Evolutionary conservation across 2,329 filamentous ascomycete genomes (phyloP), one percentile per base, ranked within the genome.

Genomic region (Hymenoscyphus fructigenus): DNA sequence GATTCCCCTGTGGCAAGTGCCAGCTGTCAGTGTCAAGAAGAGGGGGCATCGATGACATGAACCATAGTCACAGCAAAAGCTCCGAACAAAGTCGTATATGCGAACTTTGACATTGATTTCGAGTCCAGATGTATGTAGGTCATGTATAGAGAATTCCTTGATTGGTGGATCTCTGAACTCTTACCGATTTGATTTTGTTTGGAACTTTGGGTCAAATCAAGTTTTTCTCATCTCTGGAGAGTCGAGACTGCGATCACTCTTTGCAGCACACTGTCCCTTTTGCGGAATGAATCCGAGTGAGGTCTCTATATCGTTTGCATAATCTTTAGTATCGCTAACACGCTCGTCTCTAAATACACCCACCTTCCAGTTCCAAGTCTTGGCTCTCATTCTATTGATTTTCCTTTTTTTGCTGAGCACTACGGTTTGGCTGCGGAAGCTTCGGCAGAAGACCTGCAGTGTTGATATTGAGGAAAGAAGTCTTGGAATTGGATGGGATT

Each of bases 291-390:
- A n/a, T 32, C 23, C 26, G 59, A 29, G 5, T 44, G 20, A 60
- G 28, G 23, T 12, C 17, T 14, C 17, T 32, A 15, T 12, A 2
- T 34, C 14, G 7, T 47, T 53, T 60, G 59, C 59, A 60, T 60
- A 60, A 60, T 60, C 59, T 60, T n/a, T 12, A 41, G 23, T 44
- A 53, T 60, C 10, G 26, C 23, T 47, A 50, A 50, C 44, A 9
- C 9, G 23, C 38, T 29, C 26, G 34, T 28, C 41, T 50, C 26
- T 23, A 26, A 60, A 29, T 50, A 26, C 59, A 60, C 59, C 59
- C 59, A 60, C 59, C 59, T 60, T 60, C 59, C 59, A 47, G 9
- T 60, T 60, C 20, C 17, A 60, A 50, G n/a, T 60, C 38, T 32
- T 60, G 59, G 59, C 17, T n/a, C 20, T 20, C 17, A 20, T 47